Conservation (phyloP, 192 early-diverging fungal genomes). For the Gigaspora rosea region DNA sequence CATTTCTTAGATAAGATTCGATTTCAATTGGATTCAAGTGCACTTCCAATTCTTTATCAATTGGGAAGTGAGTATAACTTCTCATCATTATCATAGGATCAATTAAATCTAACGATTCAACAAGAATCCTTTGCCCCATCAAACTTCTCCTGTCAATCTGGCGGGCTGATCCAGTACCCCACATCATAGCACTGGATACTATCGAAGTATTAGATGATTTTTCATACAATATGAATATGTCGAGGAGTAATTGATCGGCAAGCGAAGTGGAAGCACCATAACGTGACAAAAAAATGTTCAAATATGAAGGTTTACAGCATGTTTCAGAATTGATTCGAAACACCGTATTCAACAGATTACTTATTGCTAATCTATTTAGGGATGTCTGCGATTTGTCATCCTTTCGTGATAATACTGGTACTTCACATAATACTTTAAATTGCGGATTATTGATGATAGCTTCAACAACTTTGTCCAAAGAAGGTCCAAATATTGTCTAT, state of each 20-base stretch:
- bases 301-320: slow-evolving; percentile 50
- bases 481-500: slow-evolving; percentile 33
- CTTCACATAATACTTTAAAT: slow-evolving; percentile 37
- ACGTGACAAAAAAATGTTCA: slow-evolving; percentile 49
- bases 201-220: slow-evolving; percentile 57
- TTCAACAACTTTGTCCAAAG: slow-evolving; percentile 41
- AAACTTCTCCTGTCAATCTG: slow-evolving; percentile 36
- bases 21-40: background rate
- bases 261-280: slow-evolving; percentile 60
- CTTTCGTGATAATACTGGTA: slow-evolving; percentile 41
- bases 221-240: slow-evolving; percentile 62
- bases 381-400: slow-evolving; percentile 33
- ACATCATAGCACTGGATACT: slow-evolving; percentile 55
- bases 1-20: background rate
- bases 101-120: slow-evolving; percentile 61
- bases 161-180: slow-evolving; percentile 54
- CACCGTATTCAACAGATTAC: slow-evolving; percentile 52
- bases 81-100: slow-evolving; percentile 67
- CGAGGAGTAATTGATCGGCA: slow-evolving; percentile 59
- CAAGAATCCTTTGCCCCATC: slow-evolving; percentile 46
- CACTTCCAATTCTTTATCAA: slow-evolving; percentile 42
- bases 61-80: slow-evolving; percentile 57
- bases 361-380: slow-evolving; percentile 48
- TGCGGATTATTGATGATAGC: slow-evolving; percentile 45
- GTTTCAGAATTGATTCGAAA: slow-evolving; percentile 52